Base-by-base conservation (phyloP, 371 early-diverging fungal species). In the Dichotomocladium elegans region DNA sequence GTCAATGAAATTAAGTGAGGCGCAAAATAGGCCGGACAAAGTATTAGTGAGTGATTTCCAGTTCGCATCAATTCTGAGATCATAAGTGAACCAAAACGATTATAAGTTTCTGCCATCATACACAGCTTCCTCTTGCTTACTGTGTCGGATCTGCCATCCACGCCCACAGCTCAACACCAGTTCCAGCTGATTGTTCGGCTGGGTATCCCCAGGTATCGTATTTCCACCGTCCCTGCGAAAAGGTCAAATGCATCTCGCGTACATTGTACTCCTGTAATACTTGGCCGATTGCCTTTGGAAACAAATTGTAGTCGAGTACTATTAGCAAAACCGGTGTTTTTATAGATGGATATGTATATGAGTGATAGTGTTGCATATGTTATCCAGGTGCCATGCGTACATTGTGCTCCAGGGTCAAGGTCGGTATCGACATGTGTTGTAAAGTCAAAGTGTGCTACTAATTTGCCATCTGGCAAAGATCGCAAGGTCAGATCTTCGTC, bases 41-140 rank as follows among this genome's bases (percentile, higher is more conserved):
- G 94, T 86, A 62, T 94, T 92, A n/a, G 93, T 89, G 52, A 96
- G 64, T 4, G 89, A 85, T 40, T 79, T 83, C 98, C 98, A 97
- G 35, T 81, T 70, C 26, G 54, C 55, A 27, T 90, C 82, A 3
- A 85, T 68, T 34, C 89, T 90, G 42, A 9, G 12, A 29, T 19
- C 15, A 27, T 30, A 25, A 21, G 10, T n/a, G 31, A 15, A 52
- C 22, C n/a, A 37, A 19, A 37, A 19, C 40, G 14, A 50, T 8
- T 3, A 7, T 4, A n/a, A 33, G 31, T 29, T 19, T 17, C 29
- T 17, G 17, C 10, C 6, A 14, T 7, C 8, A 6, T 3, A 14
- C 41, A 41, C 1, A 41, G 21, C 12, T 21, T 22, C 5, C 12
- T 43, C 7, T 28, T 21, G 19, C 61, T 47, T 77, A 86, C 74